Conservation (phyloP, 2,329 filamentous ascomycete genomes). For the Thelonectria olida region DNA sequence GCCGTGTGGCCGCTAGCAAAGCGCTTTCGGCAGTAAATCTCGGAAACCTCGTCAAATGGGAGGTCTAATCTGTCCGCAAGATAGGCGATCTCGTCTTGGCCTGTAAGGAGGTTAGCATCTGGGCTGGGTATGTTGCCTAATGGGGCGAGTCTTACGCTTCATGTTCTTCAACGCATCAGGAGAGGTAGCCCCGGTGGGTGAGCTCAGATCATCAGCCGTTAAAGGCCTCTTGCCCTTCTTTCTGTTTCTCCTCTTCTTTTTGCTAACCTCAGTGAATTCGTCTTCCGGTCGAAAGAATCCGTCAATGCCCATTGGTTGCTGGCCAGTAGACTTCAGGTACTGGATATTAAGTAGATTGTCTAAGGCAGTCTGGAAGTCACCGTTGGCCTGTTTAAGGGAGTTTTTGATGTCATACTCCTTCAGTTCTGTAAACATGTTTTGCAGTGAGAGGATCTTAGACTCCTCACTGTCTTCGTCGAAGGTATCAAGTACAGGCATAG, state of each 20-base stretch:
- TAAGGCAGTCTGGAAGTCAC: slow-evolving; percentile 75
- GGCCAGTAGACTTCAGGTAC: slow-evolving; percentile 75
- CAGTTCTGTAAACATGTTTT: slow-evolving; percentile 76
- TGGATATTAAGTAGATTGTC: slow-evolving; percentile 84
- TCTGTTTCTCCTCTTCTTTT: slow-evolving; percentile 51
- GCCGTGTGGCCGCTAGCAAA: slow-evolving; percentile 52
- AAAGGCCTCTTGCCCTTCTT: slow-evolving; percentile 41
- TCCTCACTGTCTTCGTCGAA: slow-evolving; percentile 59
- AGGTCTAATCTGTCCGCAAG: slow-evolving; percentile 55
- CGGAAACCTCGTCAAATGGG: slow-evolving; percentile 51
- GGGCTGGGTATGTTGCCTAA: neutral
- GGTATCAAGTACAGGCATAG: slow-evolving; percentile 43
- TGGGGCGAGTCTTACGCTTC: slow-evolving; percentile 39
- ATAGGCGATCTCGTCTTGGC: slow-evolving; percentile 53
- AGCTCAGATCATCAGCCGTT: slow-evolving; percentile 6
- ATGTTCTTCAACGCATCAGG: slow-evolving; percentile 37
- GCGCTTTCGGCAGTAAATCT: slow-evolving; percentile 50
- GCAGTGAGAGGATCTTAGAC: slow-evolving; percentile 71
- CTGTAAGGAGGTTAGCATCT: slow-evolving; percentile 27
- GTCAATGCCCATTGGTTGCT: slow-evolving; percentile 79
- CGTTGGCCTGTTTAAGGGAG: slow-evolving; percentile 72
- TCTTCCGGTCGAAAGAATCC: slow-evolving; percentile 72
- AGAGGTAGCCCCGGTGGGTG: slow-evolving; percentile 22
- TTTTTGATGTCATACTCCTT: slow-evolving; percentile 72
- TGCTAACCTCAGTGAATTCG: slow-evolving; percentile 43